phyloP scores from a whole-genome alignment of 2,329 filamentous ascomycete genomes.

The Apiospora hydei region DNA sequence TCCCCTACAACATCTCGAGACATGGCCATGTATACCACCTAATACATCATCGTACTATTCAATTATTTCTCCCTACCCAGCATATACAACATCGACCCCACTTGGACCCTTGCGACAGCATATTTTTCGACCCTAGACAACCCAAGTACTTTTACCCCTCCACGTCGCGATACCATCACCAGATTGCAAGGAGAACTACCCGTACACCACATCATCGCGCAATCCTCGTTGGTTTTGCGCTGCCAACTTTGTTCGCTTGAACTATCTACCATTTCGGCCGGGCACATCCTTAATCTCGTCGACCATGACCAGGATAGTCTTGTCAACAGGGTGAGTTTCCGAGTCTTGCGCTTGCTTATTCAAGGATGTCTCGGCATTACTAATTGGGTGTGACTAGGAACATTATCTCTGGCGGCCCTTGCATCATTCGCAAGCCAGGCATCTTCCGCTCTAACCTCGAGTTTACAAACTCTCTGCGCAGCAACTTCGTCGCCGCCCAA shows the following conservation, averaged over 20 bases:
- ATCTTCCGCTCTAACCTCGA: slow-evolving; percentile 90
- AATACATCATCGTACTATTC: slow-evolving; percentile 16
- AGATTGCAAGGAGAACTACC: not conserved
- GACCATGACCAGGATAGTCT: slow-evolving; percentile 76
- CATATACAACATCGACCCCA: not conserved
- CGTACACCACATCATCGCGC: not conserved
- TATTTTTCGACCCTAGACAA: slow-evolving; percentile 12
- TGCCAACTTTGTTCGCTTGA: not conserved
- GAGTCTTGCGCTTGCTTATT: slow-evolving; percentile 23
- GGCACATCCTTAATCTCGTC: not conserved
- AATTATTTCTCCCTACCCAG: not conserved
- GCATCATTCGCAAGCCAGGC: slow-evolving; percentile 80
- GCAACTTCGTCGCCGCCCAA: slow-evolving; percentile 81
- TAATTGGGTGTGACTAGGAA: slow-evolving; percentile 60
- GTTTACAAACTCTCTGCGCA: slow-evolving; percentile 84
- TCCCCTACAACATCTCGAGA: not conserved
- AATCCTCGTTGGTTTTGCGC: not conserved
- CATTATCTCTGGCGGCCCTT: slow-evolving; percentile 83
- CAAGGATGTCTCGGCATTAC: slow-evolving; percentile 30
- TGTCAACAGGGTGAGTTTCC: slow-evolving; percentile 80
- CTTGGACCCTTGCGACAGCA: slow-evolving; percentile 17
- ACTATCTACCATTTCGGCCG: not conserved
- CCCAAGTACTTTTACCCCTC: not conserved
- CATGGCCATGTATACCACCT: not conserved
- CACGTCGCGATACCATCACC: slow-evolving; percentile 18